Evolutionary conservation across 1,139 yeast species (phyloP), one percentile per base, ranked within the genome.

Genomic region (Kazachstania sp.): DNA sequence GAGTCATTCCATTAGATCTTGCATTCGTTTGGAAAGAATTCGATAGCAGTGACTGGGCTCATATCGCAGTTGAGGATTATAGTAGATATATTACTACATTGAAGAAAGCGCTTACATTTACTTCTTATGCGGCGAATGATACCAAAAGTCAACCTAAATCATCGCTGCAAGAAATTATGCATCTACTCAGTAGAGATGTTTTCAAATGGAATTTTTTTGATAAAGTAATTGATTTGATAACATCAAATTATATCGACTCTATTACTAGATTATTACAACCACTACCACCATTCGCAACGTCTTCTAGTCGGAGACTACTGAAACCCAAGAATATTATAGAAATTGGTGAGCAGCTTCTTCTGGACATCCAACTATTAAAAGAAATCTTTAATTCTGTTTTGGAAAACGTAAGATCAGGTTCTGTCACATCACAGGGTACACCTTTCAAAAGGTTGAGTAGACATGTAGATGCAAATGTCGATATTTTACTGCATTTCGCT

Each of bases 11-110:
- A 18, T 45, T 54, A 23, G 90, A 86, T 51, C 68, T 83, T 45
- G 81, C 78, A 35, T 76, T 79, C 49, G 75, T 84, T 8, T 88
- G 96, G 95, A 74, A 95, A 52, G 96, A 87, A 59, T 83, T 92
- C 74, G 74, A 77, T 30, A 88, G 87, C 60, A 74, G 78, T 32
- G 84, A 86, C 61, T 88, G 97, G 96, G 69, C 73, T 26, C 72
- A 73, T 42, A 68, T 81, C 52, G 78, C 74, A 35, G 85, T 83
- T 3, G 81, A 78, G 30, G 92, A 82, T 52, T 81, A 83, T 50
- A 84, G 95, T 42, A 68, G 80, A 45, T 88, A 85, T 58, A 74
- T 84, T 65, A 64, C 68, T 8, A 86, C 86, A 39, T 66, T 85
- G 43, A 74, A 74, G 48, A 65, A 66, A 5, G 70, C 75, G 0